Evolutionary conservation across 495 filamentous ascomycete genomes (phyloP).

Genomic region (Hyaloscypha finlandica): DNA sequence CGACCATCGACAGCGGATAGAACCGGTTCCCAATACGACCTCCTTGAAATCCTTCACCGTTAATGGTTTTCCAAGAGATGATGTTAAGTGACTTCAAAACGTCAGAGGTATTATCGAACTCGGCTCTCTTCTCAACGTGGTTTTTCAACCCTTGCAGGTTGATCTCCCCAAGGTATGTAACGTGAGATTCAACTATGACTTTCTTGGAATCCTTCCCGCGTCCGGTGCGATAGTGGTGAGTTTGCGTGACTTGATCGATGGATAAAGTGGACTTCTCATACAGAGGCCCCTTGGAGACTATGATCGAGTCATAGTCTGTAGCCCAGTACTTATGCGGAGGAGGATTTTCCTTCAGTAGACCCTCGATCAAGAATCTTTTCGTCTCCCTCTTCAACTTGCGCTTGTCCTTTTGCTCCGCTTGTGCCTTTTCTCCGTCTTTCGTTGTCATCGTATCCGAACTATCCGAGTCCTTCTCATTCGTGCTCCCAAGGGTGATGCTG

Average conservation of each 20-base stretch:
- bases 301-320: too few species aligned
- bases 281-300: too few species aligned
- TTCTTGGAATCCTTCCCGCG: too few species aligned
- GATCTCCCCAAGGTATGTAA: not conserved
- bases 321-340: too few species aligned
- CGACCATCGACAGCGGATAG: not conserved
- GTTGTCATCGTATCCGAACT: not conserved
- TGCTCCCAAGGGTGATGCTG: not conserved
- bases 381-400: not conserved
- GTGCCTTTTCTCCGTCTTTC: not conserved
- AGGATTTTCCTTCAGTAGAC: too few species aligned
- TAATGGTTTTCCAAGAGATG: slow-evolving; percentile 14
- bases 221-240: too few species aligned
- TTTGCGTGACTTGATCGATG: too few species aligned
- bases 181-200: not conserved
- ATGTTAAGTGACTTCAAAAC: slow-evolving; percentile 15
- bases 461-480: not conserved
- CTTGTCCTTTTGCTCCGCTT: not conserved
- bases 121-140: not conserved
- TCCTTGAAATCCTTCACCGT: not conserved
- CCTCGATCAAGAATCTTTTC: too few species aligned
- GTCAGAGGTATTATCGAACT: not conserved
- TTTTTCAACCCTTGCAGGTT: not conserved
- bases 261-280: too few species aligned
- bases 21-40: slow-evolving; percentile 4